Base-by-base conservation (phyloP, 352 stramenopile genomes). In the Phytophthora pluvialis region DNA sequence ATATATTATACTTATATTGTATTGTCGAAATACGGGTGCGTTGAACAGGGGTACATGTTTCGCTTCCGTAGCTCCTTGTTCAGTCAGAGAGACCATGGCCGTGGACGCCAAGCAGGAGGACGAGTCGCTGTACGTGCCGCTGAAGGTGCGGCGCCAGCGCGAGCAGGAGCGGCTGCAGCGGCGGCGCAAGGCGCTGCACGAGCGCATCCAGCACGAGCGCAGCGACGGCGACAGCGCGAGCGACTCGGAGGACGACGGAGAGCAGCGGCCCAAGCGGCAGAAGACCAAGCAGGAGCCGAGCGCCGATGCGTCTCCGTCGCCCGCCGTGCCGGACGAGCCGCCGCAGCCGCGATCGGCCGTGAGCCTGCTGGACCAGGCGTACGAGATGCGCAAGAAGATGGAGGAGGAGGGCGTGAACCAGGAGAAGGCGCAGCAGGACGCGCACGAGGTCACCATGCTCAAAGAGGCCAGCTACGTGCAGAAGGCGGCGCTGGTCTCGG, bases 401-500 rank as follows among this genome's bases (percentile, higher is more conserved):
- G 87, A 95, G 52, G 77, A 85, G 21, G 75, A 80, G 21, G 86
- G 86, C 21, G 79, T 95, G 67, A 93, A 96, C 63, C 80, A 91
- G 60, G 77, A 88, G 46, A 88, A 91, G 60, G 71, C 81, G 15
- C 75, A 94, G 61, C 88, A 95, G 69, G 83, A 93, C 45, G 83
- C 86, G 25, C 80, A 92, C 59, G 96, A 99, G 67, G 77, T 95
- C 53, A 91, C 85, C 13, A 98, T 99, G 75, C 86, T 99, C 39
- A 97, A 97, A 60, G 95, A 99, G 72, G 95, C 95, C 9, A 95
- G 81, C 21, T 94, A 99, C 65, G 95, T 99, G 26, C 95, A 98
- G 73, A 99, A 98, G 49, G 97, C 92, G 56, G 95, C 96, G 60
- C 84, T 99, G 11, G 92, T 98, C 65, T 97, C 92, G 13, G 94